Conservation (phyloP, 2,329 filamentous ascomycete species). For the Blumeria graminis region DNA sequence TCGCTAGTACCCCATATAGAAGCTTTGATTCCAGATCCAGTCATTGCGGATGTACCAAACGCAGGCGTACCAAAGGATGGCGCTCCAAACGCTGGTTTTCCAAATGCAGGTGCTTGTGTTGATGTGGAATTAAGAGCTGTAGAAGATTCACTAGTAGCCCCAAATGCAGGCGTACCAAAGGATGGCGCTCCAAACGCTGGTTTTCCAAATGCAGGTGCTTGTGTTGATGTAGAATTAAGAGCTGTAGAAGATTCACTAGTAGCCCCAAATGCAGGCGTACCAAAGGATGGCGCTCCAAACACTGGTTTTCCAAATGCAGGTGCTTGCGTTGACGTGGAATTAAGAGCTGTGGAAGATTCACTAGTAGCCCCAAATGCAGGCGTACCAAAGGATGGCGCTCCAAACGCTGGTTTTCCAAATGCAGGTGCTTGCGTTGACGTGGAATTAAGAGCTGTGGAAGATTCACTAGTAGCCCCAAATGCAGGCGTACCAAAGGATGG, state of each 20-base stretch:
- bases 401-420: constrained; percentile 4
- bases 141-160: constrained; percentile 8
- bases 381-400: constrained; percentile 6
- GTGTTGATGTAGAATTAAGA: not conserved
- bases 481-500: not conserved
- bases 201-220: not conserved
- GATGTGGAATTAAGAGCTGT: not conserved
- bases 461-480: not conserved
- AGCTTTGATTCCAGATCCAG: constrained; percentile 20
- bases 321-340: not conserved
- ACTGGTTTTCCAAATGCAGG: not conserved
- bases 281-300: constrained; percentile 6
- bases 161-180: constrained; percentile 21
- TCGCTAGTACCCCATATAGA: constrained; percentile 28
- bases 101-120: not conserved
- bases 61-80: constrained; percentile 14
- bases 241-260: not conserved
- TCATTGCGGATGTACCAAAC: constrained; percentile 19
- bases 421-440: not conserved
- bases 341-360: not conserved
- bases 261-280: constrained; percentile 23
- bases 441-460: not conserved
- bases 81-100: constrained; percentile 5
- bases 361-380: constrained; percentile 22
- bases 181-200: constrained; percentile 5